These are phyloP conservation scores for Amanita brunnescens DNA, from an alignment of 768 basidiomycete genomes.

Conservation along the genomic window DNA sequence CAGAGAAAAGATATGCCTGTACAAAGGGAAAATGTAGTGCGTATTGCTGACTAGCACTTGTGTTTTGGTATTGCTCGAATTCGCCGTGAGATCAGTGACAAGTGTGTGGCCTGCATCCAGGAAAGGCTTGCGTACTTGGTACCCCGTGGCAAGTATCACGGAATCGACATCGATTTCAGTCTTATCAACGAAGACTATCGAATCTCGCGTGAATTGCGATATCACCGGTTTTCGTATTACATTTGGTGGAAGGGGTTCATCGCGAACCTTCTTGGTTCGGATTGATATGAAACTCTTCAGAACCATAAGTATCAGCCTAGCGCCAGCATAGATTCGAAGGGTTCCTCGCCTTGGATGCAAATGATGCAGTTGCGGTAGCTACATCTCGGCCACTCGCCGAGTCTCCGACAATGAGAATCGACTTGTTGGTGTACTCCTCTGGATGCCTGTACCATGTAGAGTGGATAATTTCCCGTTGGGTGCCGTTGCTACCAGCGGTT, in stretches of 20 bases:
- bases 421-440: slow-evolving; percentile 29
- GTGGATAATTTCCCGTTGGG: slow-evolving; percentile 35
- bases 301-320: not conserved
- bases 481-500: not conserved
- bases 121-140: slow-evolving; percentile 44
- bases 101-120: slow-evolving; percentile 21
- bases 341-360: slow-evolving; percentile 28
- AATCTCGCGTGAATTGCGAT: slow-evolving; percentile 35
- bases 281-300: not conserved
- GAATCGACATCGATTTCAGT: slow-evolving; percentile 12
- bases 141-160: slow-evolving; percentile 37
- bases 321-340: not conserved
- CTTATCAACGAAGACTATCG: slow-evolving; percentile 40
- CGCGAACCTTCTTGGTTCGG: not conserved
- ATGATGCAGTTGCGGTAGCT: slow-evolving; percentile 29
- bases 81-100: slow-evolving; percentile 21
- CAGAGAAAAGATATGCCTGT: slow-evolving; percentile 28
- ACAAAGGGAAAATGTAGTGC: slow-evolving; percentile 23
- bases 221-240: slow-evolving; percentile 28
- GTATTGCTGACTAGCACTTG: slow-evolving; percentile 36
- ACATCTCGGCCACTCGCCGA: slow-evolving; percentile 44
- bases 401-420: slow-evolving; percentile 36
- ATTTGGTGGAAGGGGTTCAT: not conserved
- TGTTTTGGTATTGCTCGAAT: slow-evolving; percentile 17
- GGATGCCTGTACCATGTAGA: slow-evolving; percentile 47